phyloP scores from a whole-genome alignment of 1,284 basidiomycete species.

The Puccinia coronata region DNA sequence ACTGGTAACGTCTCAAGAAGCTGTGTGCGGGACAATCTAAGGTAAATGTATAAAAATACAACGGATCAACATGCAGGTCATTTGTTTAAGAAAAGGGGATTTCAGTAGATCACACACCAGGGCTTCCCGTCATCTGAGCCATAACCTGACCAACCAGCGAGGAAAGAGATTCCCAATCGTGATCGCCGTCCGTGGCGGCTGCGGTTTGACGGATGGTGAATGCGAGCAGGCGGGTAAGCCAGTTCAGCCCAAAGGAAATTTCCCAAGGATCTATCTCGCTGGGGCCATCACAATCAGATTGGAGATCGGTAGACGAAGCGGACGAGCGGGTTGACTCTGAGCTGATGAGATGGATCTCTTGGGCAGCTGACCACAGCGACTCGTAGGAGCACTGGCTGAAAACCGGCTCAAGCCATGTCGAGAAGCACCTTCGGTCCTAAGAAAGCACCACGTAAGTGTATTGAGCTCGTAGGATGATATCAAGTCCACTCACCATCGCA shows the following conservation, averaged over 20 bases:
- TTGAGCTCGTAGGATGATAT: not conserved
- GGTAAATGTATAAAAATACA: not conserved
- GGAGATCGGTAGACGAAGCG: not conserved
- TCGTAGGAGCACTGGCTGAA: constrained; percentile 5
- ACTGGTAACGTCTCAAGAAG: constrained; percentile 6
- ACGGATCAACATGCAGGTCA: not conserved
- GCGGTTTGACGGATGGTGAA: constrained; percentile 8
- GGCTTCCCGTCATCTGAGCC: constrained; percentile 26
- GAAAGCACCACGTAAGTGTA: not conserved
- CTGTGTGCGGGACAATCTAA: not conserved
- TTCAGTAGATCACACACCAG: constrained; percentile 17
- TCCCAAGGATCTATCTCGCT: constrained; percentile 36
- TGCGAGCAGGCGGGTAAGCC: constrained; percentile 34
- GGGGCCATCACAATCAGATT: not conserved
- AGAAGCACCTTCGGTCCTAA: constrained; percentile 10
- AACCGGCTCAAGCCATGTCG: constrained; percentile 21
- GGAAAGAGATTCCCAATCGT: constrained; percentile 35
- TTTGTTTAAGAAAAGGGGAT: not conserved
- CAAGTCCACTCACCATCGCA: not conserved
- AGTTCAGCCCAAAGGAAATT: constrained; percentile 7
- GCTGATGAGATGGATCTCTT: not conserved
- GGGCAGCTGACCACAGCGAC: constrained; percentile 4
- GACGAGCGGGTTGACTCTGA: not conserved
- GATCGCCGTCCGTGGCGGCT: not conserved
- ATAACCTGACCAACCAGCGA: constrained; percentile 22